A percentile compares a stretch with the other conserved stretches of the same genome.
Conservation (phyloP, 495 filamentous ascomycete genomes). For the Xylaria nigripes region DNA sequence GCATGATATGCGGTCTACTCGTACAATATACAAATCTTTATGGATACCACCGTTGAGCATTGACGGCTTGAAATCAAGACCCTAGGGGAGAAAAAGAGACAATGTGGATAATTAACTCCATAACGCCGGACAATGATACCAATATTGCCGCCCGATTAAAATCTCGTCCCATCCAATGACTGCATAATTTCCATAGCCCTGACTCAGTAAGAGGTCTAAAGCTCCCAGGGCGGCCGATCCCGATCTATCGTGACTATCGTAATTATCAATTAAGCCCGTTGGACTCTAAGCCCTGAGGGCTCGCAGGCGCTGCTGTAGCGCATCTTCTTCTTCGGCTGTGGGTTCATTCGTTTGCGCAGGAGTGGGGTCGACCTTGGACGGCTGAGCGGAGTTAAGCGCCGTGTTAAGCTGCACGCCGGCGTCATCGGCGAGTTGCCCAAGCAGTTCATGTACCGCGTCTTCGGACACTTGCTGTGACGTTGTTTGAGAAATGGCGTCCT, state of each 20-base stretch:
- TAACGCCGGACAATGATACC: background rate
- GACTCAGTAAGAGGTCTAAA: background rate
- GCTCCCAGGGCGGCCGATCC: background rate
- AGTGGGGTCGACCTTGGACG: constrained; percentile 45
- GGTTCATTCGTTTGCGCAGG: constrained; percentile 42
- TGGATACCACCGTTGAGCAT: background rate
- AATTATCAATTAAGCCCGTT: background rate
- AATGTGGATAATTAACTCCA: background rate
- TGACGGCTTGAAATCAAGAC: background rate
- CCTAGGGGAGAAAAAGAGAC: background rate
- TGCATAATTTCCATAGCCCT: background rate
- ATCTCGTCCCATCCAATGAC: background rate
- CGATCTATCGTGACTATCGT: background rate
- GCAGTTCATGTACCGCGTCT: constrained; percentile 73
- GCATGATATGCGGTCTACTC: background rate
- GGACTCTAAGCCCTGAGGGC: constrained; percentile 39
- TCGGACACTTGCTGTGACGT: constrained; percentile 72
- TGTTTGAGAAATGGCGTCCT: constrained; percentile 67
- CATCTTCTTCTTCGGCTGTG: constrained; percentile 55
- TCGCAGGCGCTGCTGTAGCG: constrained; percentile 49
- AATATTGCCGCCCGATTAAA: background rate
- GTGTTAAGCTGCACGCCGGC: constrained; percentile 65
- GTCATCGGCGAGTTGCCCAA: constrained; percentile 74
- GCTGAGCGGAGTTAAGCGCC: constrained; percentile 56
- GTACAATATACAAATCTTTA: background rate